Evolutionary conservation across 2,329 filamentous ascomycete species (phyloP), one percentile per base, ranked within the genome.

Genomic region (Aspergillus arachidicola): DNA sequence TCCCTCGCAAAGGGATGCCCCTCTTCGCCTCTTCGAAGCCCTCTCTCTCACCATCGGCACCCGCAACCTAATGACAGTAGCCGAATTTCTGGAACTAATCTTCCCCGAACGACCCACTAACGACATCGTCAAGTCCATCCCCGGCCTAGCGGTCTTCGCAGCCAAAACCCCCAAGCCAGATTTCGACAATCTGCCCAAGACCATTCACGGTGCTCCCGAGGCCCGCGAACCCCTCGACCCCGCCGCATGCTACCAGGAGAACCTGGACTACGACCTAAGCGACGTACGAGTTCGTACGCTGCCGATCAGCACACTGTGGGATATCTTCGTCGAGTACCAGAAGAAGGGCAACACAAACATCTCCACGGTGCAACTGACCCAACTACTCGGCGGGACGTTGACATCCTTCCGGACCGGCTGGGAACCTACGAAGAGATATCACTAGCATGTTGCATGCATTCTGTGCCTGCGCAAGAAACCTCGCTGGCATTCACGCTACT

Each of bases 281-380:
- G 68, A 71, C 12, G 62, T 76, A 16, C 72, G 74, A 21, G 38
- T 75, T 1, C 75, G 77, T 2, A 60, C 60, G 11, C 59, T 81
- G 1, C 72, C 77, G 0, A 50, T 67, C 4, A 60, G 64, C 2
- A 72, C 75, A 4, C 34, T 80, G 19, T 73, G 76, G 72, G 77
- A 78, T 38, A 66, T 81, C 30, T 67, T 72, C 7, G 21, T 77
- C 14, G 76, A 78, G 58, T 82, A 79, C 62, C 68, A 78, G 28
- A 68, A 78, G 30, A 68, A 71, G 9, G 70, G 71, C 58, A 68
- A 73, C 5, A 60, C 66, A 14, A 71, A 71, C 53, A 62, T 71
- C 6, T 66, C 70, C 7, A 54, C 62, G 7, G 38, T 69, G 21
- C 64, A 71, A 23, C 65, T 78, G 54, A 72, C 54, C 38, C 71